Evolutionary conservation across 208 protist species (phyloP), one percentile per base, ranked within the genome.

Genomic region (Histomonas meleagridis): DNA sequence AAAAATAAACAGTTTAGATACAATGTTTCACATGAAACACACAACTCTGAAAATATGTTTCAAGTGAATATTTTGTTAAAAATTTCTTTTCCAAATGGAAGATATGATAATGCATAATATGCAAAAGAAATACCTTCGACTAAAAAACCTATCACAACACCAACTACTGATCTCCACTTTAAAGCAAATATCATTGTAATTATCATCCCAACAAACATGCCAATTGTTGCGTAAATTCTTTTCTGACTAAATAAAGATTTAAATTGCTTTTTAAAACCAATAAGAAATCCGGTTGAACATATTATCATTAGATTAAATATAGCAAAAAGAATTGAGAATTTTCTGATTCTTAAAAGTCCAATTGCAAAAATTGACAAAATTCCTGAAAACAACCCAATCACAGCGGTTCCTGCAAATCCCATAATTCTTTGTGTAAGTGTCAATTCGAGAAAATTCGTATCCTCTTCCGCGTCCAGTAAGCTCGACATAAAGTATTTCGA

Each of bases 271-370:
- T 86, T 86, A n/a, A 86, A 86, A 9, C 46, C 46, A 57, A 86
- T 38, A 9, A 86, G 9, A n/a, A 86, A 86, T 18, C 76, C 46
- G 0, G 46, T n/a, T 55, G 76, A 86, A 16, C 26, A 49, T 10
- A 86, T 55, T 16, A 86, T n/a, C 76, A 86, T 86, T 35, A 86
- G 16, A 86, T 86, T 86, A 12, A 51, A 51, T 21, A 86, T 86
- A 35, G 76, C 76, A 55, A 86, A 86, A 18, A 86, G 28, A 32
- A 86, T 14, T 35, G 76, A 14, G 16, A 86, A 86, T 28, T 86
- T 86, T 51, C 76, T 46, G 7, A 86, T 86, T 32, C 76, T 51
- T 51, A 86, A 55, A 38, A 86, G 46, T 38, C 46, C 21, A 38
- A 86, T 86, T 16, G 76, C 76, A 1, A 55, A 4, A 9, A 86